Percentiles rank a stretch among this genome's conserved stretches.
phyloP scores from a whole-genome alignment of 345 rosid genomes.

The Psidium friedrichsthalianum region DNA sequence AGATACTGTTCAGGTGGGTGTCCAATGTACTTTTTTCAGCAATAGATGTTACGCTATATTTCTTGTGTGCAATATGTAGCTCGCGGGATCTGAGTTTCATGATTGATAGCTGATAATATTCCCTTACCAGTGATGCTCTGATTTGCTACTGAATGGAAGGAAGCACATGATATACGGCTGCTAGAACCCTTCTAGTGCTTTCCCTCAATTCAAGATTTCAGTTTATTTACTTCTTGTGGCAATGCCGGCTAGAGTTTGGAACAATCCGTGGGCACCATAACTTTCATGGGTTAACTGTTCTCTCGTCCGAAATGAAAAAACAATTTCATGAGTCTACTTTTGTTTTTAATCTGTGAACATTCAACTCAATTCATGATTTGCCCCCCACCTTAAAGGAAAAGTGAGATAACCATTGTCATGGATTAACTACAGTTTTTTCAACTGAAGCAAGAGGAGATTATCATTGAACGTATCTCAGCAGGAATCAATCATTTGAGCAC shows the following conservation, averaged over 20 bases:
- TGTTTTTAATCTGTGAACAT: not conserved
- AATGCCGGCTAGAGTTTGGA: not conserved
- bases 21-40: not conserved
- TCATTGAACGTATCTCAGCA: not conserved
- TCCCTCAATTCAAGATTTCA: not conserved
- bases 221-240: not conserved
- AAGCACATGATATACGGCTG: not conserved
- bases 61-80: not conserved
- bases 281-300: not conserved
- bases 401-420: not conserved
- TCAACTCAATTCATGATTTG: not conserved
- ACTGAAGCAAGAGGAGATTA: not conserved
- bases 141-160: not conserved
- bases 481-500: not conserved
- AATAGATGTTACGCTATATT: not conserved
- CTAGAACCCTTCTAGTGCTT: not conserved
- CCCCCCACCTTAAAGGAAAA: not conserved
- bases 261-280: not conserved
- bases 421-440: not conserved
- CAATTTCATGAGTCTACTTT: not conserved
- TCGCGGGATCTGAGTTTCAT: not conserved
- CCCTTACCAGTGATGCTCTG: not conserved
- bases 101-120: not conserved
- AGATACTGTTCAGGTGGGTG: not conserved
- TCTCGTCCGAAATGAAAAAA: not conserved